Evolutionary conservation across 768 basidiomycete species (phyloP), one percentile per base, ranked within the genome.

Genomic region (Phaeolepiota aurea): DNA sequence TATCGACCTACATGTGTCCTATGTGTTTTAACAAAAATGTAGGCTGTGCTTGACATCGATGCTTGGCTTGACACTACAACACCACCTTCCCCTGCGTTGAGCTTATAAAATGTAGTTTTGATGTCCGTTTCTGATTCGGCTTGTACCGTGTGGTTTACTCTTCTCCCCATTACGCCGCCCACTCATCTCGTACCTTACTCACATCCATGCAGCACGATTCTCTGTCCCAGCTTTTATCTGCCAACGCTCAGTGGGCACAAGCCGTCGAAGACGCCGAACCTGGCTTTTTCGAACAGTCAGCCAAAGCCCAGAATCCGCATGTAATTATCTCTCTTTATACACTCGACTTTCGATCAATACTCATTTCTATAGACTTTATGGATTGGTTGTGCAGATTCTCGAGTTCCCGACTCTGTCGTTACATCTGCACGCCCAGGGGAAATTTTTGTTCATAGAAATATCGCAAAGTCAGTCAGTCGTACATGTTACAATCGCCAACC

Each of bases 401-500:
- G 90, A 47, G 84, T 90, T 2, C 87, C 87, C 14, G 88, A 89
- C 57, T 76, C 76, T 23, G 80, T 86, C 48, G 64, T 86, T 42
- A 79, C 78, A 23, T 75, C 67, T 23, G 66, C 76, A 5, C 69
- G 70, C 47, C 90, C 90, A 0, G 91, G 89, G 40, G 82, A 82
- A 32, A 76, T 87, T 45, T 92, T 93, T 51, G 79, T 83, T 20
- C 80, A 89, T 59, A 69, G 90, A 35, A 92, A 92, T 59, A 81
- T 93, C 48, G 90, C 88, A 40, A 92, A 94, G 82, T 87, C 48
- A 43, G 79, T 61, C n/a, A n/a, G n/a, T n/a, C n/a, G n/a, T n/a
- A n/a, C n/a, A n/a, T n/a, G n/a, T n/a, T n/a, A n/a, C n/a, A n/a
- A n/a, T n/a, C n/a, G n/a, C n/a, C n/a, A n/a, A n/a, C n/a, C n/a